Evolutionary conservation across 73 alveolate species (phyloP).

Genomic region (Blepharisma japonicum): DNA sequence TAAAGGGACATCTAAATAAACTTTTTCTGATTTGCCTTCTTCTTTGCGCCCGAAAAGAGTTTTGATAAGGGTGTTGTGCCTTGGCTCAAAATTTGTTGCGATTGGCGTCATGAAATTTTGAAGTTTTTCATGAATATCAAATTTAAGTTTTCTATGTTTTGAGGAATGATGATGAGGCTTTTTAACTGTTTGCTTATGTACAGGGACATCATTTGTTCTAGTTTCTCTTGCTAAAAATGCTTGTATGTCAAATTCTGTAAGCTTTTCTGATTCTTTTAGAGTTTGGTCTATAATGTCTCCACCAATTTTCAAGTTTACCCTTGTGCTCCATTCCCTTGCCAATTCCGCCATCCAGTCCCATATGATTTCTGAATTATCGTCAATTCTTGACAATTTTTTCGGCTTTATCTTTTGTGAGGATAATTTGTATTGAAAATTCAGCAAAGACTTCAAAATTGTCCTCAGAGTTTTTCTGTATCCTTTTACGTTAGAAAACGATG

Average conservation of each 20-base stretch:
- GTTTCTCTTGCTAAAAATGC: background rate
- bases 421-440: background rate
- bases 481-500: background rate
- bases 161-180: conserved; percentile 8
- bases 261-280: conserved; percentile 1
- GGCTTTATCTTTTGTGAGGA: background rate
- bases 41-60: background rate
- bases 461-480: background rate
- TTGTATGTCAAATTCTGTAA: conserved; percentile 9
- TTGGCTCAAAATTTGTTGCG: background rate
- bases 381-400: background rate
- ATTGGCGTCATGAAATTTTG: conserved; percentile 18
- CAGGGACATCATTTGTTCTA: background rate
- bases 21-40: background rate
- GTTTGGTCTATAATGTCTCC: conserved; percentile 6
- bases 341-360: conserved; percentile 3
- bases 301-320: conserved; percentile 23
- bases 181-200: background rate
- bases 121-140: conserved; percentile 29
- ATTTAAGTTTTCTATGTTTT: conserved; percentile 13
- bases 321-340: conserved; percentile 12
- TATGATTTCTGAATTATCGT: background rate
- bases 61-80: background rate
- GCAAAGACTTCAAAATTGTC: background rate
- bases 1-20: conserved; percentile 27